Percentiles rank a stretch among this genome's conserved stretches.
phyloP scores from a whole-genome alignment of 2,329 filamentous ascomycete genomes.

The Helicocarpus griseus region DNA sequence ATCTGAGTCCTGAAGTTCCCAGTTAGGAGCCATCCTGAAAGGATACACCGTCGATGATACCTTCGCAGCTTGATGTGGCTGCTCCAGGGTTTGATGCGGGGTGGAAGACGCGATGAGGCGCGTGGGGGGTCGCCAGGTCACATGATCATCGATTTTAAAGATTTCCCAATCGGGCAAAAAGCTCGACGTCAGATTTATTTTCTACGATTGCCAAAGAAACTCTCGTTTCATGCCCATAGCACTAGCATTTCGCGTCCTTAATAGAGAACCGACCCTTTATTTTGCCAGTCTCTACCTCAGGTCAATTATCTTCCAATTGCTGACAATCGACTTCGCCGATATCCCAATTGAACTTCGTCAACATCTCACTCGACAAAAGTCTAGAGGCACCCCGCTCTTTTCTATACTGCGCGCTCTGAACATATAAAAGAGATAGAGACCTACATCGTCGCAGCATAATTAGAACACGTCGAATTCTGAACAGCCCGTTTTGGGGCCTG shows the following conservation, averaged over 20 bases:
- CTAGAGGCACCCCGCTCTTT: too few relatives aligned
- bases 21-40: slow-evolving; percentile 16
- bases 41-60: neutral
- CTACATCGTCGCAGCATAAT: too few relatives aligned
- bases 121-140: slow-evolving; percentile 1
- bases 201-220: neutral
- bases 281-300: too few relatives aligned
- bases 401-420: too few relatives aligned
- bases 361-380: too few relatives aligned
- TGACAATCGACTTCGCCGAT: too few relatives aligned
- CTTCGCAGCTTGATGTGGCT: neutral
- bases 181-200: slow-evolving; percentile 10
- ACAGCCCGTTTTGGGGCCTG: neutral
- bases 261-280: too few relatives aligned
- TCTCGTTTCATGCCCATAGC: neutral
- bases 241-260: neutral
- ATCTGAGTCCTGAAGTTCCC: slow-evolving; percentile 19
- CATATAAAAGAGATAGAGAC: too few relatives aligned
- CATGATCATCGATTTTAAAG: slow-evolving; percentile 2
- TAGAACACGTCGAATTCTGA: too few relatives aligned
- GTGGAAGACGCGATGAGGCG: neutral
- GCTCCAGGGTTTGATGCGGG: neutral
- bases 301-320: too few relatives aligned
- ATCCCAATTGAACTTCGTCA: too few relatives aligned
- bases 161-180: slow-evolving; percentile 18